Base-by-base conservation (phyloP, 2,329 filamentous ascomycete species). In the Neofusicoccum sp. region DNA sequence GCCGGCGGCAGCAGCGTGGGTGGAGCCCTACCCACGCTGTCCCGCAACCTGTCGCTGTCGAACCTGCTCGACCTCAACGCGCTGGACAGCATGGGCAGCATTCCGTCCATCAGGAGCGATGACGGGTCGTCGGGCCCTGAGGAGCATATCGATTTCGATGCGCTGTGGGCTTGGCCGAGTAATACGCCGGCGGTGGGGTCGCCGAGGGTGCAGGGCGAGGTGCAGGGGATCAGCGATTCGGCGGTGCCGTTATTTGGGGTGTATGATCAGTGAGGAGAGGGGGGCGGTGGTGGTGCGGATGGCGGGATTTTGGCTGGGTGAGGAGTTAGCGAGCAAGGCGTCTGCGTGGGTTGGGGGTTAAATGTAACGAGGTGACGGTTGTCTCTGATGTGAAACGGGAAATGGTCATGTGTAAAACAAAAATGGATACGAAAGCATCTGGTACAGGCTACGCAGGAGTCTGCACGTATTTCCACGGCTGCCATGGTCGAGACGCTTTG, bases 101-200 rank as follows among this genome's bases (percentile, higher is more conserved):
- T 59, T 4, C 75, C 74, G 1, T 73, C 69, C 34, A 59, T 76
- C 50, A 69, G 73, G 29, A 70, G 66, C 1, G 75, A 77, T 33
- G 73, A 74, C 14, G 48, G 47, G 4, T 73, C 71, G 31, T 70
- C 71, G 41, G 69, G 59, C 16, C 44, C 68, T 2, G 77, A 78
- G 41, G 76, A 78, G 54, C 71, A 76, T 22, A 76, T 79, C 59
- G 77, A 79, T 28, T 78, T 79, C 44, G 77, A 78, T 65, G 71
- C 75, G 11, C 60, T 79, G 31, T 79, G 76, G 77, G 72, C 71
- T 5, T 78, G 76, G 77, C 76, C 76, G 29, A 74, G 68, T 54
- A 73, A 73, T 36, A 73, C 73, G 39, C 72, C 73, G 33, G 73
- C 70, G 4, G 66, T 71, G 56, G 74, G 70, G 11, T 73, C 69